Evolutionary conservation across 208 protist species (phyloP), one percentile per base, ranked within the genome.

Genomic region (Porcisia hertigi): DNA sequence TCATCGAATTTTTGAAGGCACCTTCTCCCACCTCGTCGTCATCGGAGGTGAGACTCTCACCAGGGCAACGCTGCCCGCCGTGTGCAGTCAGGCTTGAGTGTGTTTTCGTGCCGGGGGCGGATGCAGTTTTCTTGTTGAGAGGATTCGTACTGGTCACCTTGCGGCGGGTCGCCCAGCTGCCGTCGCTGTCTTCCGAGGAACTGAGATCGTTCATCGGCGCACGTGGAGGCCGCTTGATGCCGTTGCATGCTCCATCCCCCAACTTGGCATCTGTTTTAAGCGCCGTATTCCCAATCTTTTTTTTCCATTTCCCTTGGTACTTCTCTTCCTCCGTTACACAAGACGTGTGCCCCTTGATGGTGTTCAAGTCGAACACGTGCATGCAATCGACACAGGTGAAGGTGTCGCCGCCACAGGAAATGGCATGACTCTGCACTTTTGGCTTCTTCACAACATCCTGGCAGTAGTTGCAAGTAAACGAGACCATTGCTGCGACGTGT

Each of bases 381-480:
- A 96, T 98, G 83, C 94, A 98, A 73, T 98, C 94, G 12, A 98
- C 90, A 75, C 94, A 98, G 57, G 82, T 93, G 74, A 97, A 96
- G 62, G 79, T 80, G 62, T 80, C 57, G 43, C 69, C 77, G 59
- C 86, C 78, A 75, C 94, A 98, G 43, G 43, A 59, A 34, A 76
- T 71, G 12, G 84, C 82, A 74, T 98, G 94, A 39, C 67, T 74
- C 25, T 84, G 69, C 41, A 96, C 92, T 81, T 97, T 97, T 0
- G 92, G 92, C 80, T 98, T 98, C 83, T 96, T 98, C 62, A 98
- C 86, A 14, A 97, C 91, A 58, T 98, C 94, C 67, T 94, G 88
- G 75, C 94, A 98, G 73, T 75, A 47, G 45, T 85, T 84, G 77
- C 94, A 98, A 3, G 88, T 95, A 63, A 98, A 98, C 55, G 92